Conservation (phyloP, 2,329 filamentous ascomycete genomes). For the Sclerotinia nivalis region DNA sequence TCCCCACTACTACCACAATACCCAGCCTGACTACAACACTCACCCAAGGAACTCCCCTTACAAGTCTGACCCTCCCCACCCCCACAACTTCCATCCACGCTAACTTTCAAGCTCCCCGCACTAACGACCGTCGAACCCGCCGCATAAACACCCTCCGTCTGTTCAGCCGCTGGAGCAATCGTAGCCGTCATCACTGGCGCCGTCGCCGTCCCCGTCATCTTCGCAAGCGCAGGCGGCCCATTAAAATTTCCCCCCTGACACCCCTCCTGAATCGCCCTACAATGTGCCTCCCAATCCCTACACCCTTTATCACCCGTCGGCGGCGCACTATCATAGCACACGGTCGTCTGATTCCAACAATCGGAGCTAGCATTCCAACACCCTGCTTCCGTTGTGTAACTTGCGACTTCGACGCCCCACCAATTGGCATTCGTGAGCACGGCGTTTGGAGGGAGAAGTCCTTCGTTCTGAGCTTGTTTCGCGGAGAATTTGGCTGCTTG, state of each 20-base stretch:
- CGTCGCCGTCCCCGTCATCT: background rate
- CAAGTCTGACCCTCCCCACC: conserved; percentile 6
- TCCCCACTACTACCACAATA: background rate
- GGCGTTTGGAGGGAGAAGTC: conserved; percentile 56
- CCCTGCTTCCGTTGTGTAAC: conserved; percentile 54
- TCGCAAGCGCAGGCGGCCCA: conserved; percentile 46
- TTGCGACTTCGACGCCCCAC: conserved; percentile 63
- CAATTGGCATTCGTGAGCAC: conserved; percentile 70
- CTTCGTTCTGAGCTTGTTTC: conserved; percentile 46
- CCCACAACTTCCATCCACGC: conserved; percentile 20
- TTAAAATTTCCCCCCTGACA: conserved; percentile 48
- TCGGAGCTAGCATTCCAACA: conserved; percentile 60
- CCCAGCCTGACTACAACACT: conserved; percentile 18
- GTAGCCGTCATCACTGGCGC: background rate
- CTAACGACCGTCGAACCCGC: conserved; percentile 1
- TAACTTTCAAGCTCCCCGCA: background rate
- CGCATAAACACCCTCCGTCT: background rate
- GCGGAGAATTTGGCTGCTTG: conserved; percentile 15
- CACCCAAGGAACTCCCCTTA: conserved; percentile 16
- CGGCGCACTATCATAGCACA: conserved; percentile 60
- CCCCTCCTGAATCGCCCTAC: conserved; percentile 49
- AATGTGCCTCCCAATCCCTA: conserved; percentile 63
- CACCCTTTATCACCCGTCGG: conserved; percentile 63
- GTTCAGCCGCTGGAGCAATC: background rate
- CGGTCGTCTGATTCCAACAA: conserved; percentile 59